phyloP scores from a whole-genome alignment of 2,329 filamentous ascomycete genomes.

The Chrysoporthe puriensis region DNA sequence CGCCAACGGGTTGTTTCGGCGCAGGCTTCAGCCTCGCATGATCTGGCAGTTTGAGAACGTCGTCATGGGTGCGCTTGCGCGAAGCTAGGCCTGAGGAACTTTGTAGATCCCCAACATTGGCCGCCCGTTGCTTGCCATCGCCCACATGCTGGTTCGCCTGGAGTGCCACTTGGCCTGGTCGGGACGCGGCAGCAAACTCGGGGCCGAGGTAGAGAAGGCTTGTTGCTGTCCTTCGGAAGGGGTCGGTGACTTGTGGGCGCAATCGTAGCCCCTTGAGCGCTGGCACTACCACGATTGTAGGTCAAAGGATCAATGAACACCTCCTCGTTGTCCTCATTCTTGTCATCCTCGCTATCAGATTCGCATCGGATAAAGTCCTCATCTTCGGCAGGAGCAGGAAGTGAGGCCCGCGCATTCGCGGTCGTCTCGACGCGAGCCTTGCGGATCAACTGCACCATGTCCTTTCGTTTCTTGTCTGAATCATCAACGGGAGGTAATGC shows the following conservation, averaged over 20 bases:
- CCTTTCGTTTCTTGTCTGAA: slow-evolving; percentile 71
- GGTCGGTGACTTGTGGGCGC: slow-evolving; percentile 17
- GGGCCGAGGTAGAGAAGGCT: background rate
- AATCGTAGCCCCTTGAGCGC: slow-evolving; percentile 3
- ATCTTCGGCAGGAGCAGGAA: slow-evolving; percentile 54
- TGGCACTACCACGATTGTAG: slow-evolving; percentile 17
- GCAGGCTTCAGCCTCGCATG: slow-evolving; percentile 57
- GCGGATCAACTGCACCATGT: slow-evolving; percentile 88
- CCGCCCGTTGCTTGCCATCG: background rate
- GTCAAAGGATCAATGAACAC: slow-evolving; percentile 28
- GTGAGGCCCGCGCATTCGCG: slow-evolving; percentile 41
- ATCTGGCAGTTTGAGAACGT: slow-evolving; percentile 64
- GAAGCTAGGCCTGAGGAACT: slow-evolving; percentile 56
- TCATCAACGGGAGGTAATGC: slow-evolving; percentile 77
- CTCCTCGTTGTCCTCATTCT: slow-evolving; percentile 33
- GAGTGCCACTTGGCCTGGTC: slow-evolving; percentile 12
- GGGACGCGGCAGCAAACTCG: background rate
- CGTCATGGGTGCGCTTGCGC: slow-evolving; percentile 75
- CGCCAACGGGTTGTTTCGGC: slow-evolving; percentile 53
- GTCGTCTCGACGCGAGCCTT: slow-evolving; percentile 75
- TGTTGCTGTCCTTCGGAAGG: slow-evolving; percentile 6
- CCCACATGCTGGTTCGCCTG: background rate
- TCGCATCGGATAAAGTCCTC: slow-evolving; percentile 93
- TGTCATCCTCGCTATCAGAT: slow-evolving; percentile 57
- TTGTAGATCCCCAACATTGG: slow-evolving; percentile 37